Conservation (phyloP, 1,284 basidiomycete species). For the Waitea zeae region DNA sequence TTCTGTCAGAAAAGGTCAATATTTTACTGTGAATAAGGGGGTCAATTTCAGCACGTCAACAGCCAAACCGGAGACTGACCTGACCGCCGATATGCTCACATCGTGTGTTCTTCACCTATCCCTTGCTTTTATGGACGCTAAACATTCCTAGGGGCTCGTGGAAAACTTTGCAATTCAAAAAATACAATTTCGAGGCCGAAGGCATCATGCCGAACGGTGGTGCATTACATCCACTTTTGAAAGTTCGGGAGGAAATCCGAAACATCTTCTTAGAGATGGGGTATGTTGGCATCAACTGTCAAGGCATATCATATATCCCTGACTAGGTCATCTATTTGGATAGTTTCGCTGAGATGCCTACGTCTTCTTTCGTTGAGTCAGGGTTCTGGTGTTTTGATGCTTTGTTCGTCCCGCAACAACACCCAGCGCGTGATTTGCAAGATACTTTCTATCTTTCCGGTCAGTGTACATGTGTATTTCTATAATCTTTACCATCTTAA, state of each 20-base stretch:
- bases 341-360: constrained; percentile 98
- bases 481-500: neutral
- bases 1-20: constrained; percentile 80
- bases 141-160: constrained; percentile 55
- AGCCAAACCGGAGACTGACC: constrained; percentile 95
- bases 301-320: neutral
- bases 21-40: constrained; percentile 86
- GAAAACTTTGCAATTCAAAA: constrained; percentile 89
- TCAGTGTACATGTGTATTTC: constrained; percentile 12
- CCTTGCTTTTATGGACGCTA: neutral
- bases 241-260: constrained; percentile 95
- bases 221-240: constrained; percentile 89
- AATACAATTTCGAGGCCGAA: constrained; percentile 98
- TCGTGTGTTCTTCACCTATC: constrained; percentile 31
- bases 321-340: constrained; percentile 1
- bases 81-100: constrained; percentile 90
- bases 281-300: constrained; percentile 29
- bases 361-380: constrained; percentile 94
- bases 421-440: constrained; percentile 94
- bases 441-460: constrained; percentile 99
- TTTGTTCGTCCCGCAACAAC: constrained; percentile 97
- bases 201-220: constrained; percentile 81
- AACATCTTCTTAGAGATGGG: constrained; percentile 99
- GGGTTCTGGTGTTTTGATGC: constrained; percentile 99
- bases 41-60: constrained; percentile 80